A percentile compares a stretch with the other conserved stretches of the same genome.
phyloP scores from a whole-genome alignment of 306 rosid genomes.

The Adenanthera pavonina region DNA sequence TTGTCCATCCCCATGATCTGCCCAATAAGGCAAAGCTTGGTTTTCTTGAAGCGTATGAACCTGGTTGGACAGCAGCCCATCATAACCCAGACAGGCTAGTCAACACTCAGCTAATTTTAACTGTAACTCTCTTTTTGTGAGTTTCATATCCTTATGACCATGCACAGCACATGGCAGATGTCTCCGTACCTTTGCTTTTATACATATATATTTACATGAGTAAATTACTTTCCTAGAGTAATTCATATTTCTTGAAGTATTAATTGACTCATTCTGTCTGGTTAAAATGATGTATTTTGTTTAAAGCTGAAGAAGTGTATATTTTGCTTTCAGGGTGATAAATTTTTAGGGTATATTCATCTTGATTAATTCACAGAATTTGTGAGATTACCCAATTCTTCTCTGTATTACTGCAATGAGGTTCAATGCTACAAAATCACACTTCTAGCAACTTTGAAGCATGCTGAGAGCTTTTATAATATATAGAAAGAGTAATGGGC shows the following conservation, averaged over 20 bases:
- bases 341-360: slow-evolving; percentile 22
- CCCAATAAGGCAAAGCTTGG: slow-evolving; percentile 98
- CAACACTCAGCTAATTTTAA: slow-evolving; percentile 69
- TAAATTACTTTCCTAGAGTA: neutral
- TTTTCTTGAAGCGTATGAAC: slow-evolving; percentile 97
- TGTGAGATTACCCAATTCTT: neutral
- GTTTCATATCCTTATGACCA: slow-evolving; percentile 43
- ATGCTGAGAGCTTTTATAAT: slow-evolving; percentile 27
- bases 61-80: slow-evolving; percentile 97
- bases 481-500: slow-evolving; percentile 8
- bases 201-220: neutral
- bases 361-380: slow-evolving; percentile 7
- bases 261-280: slow-evolving; percentile 1
- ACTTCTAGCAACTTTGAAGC: slow-evolving; percentile 7
- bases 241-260: neutral
- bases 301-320: slow-evolving; percentile 21
- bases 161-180: slow-evolving; percentile 22
- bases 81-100: slow-evolving; percentile 89
- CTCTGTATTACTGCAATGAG: slow-evolving; percentile 1
- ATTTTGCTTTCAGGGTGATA: slow-evolving; percentile 15
- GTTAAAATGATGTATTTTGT: slow-evolving; percentile 26
- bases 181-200: slow-evolving; percentile 19
- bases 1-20: slow-evolving; percentile 97
- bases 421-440: slow-evolving; percentile 11
- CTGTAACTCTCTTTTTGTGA: slow-evolving; percentile 59